Evolutionary conservation across 148 eudicot genomes (phyloP).

Genomic region (Chenopodium quinoa): DNA sequence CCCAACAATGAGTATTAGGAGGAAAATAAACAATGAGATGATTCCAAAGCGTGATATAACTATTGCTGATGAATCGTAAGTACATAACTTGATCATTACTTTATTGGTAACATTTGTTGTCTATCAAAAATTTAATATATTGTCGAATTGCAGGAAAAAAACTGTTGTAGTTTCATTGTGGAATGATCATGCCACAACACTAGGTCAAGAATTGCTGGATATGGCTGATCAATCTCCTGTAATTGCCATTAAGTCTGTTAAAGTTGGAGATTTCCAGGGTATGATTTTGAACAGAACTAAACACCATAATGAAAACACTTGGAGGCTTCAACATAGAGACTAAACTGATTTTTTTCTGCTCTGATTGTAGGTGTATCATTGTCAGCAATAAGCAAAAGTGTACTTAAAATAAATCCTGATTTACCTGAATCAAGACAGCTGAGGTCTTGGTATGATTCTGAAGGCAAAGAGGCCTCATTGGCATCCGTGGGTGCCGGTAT

Average conservation of each 20-base stretch:
- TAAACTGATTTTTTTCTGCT: not conserved
- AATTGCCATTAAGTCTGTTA: conserved; percentile 83
- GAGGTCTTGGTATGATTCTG: conserved; percentile 86
- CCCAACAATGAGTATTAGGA: conserved; percentile 76
- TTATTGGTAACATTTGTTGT: not conserved
- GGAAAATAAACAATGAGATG: conserved; percentile 70
- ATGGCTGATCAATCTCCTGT: conserved; percentile 85
- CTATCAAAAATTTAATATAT: conserved; percentile 4
- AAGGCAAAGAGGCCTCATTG: conserved; percentile 85
- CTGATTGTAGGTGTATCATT: conserved; percentile 73
- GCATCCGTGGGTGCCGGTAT: conserved; percentile 80
- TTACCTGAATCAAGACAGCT: conserved; percentile 64
- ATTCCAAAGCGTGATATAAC: conserved; percentile 92
- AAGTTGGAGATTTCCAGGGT: conserved; percentile 93
- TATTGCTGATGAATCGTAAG: conserved; percentile 93
- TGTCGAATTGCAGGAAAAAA: conserved; percentile 65
- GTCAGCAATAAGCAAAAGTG: conserved; percentile 76
- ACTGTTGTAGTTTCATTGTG: conserved; percentile 91
- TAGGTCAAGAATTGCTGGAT: conserved; percentile 88
- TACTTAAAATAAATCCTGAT: conserved; percentile 73
- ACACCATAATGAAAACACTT: not conserved
- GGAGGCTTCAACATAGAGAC: not conserved
- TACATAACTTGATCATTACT: not conserved
- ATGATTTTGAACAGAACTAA: not conserved
- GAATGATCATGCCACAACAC: conserved; percentile 79